phyloP scores from a whole-genome alignment of 2,329 filamentous ascomycete genomes.

The Diplodia seriata region DNA sequence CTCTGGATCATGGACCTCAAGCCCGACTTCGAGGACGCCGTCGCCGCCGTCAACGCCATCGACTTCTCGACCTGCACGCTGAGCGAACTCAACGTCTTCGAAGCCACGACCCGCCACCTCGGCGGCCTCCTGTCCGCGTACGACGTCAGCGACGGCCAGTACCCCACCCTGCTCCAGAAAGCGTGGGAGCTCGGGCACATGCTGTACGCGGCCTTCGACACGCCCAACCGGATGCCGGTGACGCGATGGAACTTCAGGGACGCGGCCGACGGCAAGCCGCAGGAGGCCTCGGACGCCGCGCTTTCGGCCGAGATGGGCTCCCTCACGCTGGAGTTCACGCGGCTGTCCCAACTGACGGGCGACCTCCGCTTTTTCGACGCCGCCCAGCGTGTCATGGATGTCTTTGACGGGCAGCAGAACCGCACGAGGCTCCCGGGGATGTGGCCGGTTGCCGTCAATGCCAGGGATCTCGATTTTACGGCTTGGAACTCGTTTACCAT shows the following conservation, averaged over 20 bases:
- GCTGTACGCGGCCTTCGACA: constrained; percentile 38
- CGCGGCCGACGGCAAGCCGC: constrained; percentile 35
- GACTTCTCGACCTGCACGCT: constrained; percentile 79
- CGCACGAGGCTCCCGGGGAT: constrained; percentile 49
- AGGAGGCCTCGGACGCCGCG: constrained; percentile 39
- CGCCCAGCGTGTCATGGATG: constrained; percentile 45
- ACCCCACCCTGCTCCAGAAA: constrained; percentile 33
- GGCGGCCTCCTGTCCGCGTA: constrained; percentile 35
- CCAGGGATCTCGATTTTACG: constrained; percentile 32
- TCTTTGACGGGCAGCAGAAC: constrained; percentile 45
- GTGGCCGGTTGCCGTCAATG: constrained; percentile 47
- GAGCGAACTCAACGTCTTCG: constrained; percentile 83
- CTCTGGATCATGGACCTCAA: constrained; percentile 85
- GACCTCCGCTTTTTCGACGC: constrained; percentile 51
- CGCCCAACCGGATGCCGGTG: constrained; percentile 49
- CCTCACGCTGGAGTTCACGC: constrained; percentile 52
- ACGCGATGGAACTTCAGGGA: constrained; percentile 43
- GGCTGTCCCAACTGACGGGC: constrained; percentile 49
- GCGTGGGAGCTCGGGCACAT: constrained; percentile 35
- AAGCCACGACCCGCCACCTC: constrained; percentile 69
- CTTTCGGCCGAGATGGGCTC: constrained; percentile 50
- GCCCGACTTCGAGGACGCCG: constrained; percentile 80
- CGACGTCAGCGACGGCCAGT: constrained; percentile 31
- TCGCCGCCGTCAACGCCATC: constrained; percentile 71
- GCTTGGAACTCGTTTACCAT: constrained; percentile 37